Evolutionary conservation across 352 stramenopile species (phyloP).

Genomic region (Globisporangium spiculum): DNA sequence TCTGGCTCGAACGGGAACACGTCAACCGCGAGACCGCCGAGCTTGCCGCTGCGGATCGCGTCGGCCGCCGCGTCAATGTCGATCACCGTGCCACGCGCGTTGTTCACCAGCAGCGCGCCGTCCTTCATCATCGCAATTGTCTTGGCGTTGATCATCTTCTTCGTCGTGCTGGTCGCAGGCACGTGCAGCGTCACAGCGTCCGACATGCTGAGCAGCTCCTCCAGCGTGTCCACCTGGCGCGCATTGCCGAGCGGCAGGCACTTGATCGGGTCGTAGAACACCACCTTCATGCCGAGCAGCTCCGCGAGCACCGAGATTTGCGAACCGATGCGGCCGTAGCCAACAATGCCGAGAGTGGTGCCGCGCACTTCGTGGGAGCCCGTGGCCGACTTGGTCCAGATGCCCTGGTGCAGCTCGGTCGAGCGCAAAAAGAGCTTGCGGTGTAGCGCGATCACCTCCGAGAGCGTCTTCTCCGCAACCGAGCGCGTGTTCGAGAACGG

Average conservation of each 20-base stretch:
- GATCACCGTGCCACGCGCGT: conserved; percentile 93
- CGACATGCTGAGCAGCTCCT: conserved; percentile 77
- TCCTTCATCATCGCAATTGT: conserved; percentile 91
- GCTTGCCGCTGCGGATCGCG: conserved; percentile 85
- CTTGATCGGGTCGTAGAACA: conserved; percentile 93
- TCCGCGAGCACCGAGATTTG: conserved; percentile 81
- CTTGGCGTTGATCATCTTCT: conserved; percentile 91
- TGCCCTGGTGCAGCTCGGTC: conserved; percentile 66
- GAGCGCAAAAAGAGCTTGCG: conserved; percentile 82
- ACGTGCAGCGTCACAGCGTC: conserved; percentile 96
- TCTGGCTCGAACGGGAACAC: conserved; percentile 89
- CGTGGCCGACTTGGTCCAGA: conserved; percentile 80
- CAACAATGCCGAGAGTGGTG: conserved; percentile 76
- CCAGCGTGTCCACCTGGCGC: conserved; percentile 81
- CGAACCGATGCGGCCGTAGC: conserved; percentile 81
- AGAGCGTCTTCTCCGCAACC: conserved; percentile 81
- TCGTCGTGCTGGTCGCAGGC: conserved; percentile 91
- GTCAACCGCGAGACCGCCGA: conserved; percentile 81
- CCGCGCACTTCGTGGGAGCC: conserved; percentile 79
- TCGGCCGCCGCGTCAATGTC: conserved; percentile 91
- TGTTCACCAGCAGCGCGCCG: conserved; percentile 93
- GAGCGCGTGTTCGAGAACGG: conserved; percentile 87
- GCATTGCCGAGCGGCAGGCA: conserved; percentile 70
- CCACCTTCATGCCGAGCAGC: conserved; percentile 92
- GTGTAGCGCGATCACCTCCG: conserved; percentile 78